Evolutionary conservation across 352 stramenopile species (phyloP).

Genomic region (Phytophthora multivora): DNA sequence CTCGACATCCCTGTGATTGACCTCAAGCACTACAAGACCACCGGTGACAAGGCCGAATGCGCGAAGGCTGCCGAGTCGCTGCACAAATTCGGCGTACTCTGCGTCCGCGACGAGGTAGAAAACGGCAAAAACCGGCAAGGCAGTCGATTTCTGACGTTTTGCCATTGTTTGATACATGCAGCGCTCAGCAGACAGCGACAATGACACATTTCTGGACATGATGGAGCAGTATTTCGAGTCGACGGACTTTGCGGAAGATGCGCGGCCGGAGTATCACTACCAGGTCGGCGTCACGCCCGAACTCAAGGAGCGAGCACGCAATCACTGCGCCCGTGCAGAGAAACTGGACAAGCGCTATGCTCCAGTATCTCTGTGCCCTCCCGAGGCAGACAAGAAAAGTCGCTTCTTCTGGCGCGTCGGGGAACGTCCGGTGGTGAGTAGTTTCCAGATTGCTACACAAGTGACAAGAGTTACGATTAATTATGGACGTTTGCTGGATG

Average conservation of each 20-base stretch:
- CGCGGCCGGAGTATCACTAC: slow-evolving; percentile 87
- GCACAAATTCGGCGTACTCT: slow-evolving; percentile 86
- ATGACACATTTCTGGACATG: slow-evolving; percentile 90
- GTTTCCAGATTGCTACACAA: background rate
- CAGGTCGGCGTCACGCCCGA: slow-evolving; percentile 91
- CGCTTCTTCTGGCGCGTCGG: slow-evolving; percentile 95
- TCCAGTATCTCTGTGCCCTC: slow-evolving; percentile 86
- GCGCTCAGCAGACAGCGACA: slow-evolving; percentile 75
- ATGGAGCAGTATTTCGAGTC: slow-evolving; percentile 93
- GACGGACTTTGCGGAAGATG: slow-evolving; percentile 89
- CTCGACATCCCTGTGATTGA: slow-evolving; percentile 86
- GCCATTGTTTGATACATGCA: slow-evolving; percentile 27
- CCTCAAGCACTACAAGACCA: slow-evolving; percentile 79
- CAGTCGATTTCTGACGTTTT: slow-evolving; percentile 4
- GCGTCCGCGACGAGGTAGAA: slow-evolving; percentile 73
- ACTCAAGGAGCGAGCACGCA: slow-evolving; percentile 80
- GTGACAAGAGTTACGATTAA: background rate
- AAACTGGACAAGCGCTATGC: slow-evolving; percentile 57
- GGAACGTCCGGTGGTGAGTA: slow-evolving; percentile 52
- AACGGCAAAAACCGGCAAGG: background rate
- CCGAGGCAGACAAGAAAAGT: slow-evolving; percentile 93
- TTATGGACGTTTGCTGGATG: background rate
- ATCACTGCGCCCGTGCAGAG: slow-evolving; percentile 80
- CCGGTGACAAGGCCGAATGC: slow-evolving; percentile 71
- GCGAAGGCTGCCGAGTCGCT: slow-evolving; percentile 79